Evolutionary conservation across 2,329 filamentous ascomycete genomes (phyloP).

Genomic region (Calonectria crousiana): DNA sequence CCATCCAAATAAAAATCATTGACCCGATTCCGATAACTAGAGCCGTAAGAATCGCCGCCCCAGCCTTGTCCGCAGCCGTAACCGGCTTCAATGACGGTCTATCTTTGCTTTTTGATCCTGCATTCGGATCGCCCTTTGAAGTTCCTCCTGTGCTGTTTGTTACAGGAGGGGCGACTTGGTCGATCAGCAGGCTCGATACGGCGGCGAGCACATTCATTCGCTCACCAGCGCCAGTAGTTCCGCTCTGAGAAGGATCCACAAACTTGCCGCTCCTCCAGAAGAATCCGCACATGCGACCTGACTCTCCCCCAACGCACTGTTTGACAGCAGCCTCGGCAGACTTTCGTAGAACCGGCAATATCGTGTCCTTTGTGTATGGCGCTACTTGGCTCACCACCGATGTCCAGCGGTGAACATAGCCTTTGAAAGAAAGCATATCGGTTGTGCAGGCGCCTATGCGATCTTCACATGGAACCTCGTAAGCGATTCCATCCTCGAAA

Average conservation of each 20-base stretch:
- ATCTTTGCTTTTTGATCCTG: slow-evolving; percentile 51
- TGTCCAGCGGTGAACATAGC: slow-evolving; percentile 76
- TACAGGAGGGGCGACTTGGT: slow-evolving; percentile 54
- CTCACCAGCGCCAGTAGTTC: slow-evolving; percentile 69
- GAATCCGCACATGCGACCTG: slow-evolving; percentile 73
- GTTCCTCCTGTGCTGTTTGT: slow-evolving; percentile 65
- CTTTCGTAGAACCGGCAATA: slow-evolving; percentile 68
- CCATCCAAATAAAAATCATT: slow-evolving; percentile 65
- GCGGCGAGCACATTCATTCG: slow-evolving; percentile 69
- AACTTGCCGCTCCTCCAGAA: slow-evolving; percentile 67
- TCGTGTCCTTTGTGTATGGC: slow-evolving; percentile 66
- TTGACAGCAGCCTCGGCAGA: slow-evolving; percentile 71
- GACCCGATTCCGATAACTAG: slow-evolving; percentile 56
- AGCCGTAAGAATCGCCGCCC: slow-evolving; percentile 62
- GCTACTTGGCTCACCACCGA: slow-evolving; percentile 71
- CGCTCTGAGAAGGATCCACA: slow-evolving; percentile 61
- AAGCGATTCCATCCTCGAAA: slow-evolving; percentile 70
- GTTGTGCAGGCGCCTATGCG: slow-evolving; percentile 69
- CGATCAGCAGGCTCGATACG: slow-evolving; percentile 63
- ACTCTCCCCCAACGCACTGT: slow-evolving; percentile 71
- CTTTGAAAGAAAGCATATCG: slow-evolving; percentile 81
- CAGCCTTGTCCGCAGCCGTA: slow-evolving; percentile 60
- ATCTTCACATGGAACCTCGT: slow-evolving; percentile 75
- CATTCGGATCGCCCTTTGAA: slow-evolving; percentile 56
- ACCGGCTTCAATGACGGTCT: slow-evolving; percentile 48